Base-by-base conservation (phyloP, 1,284 basidiomycete species). In the Porogramme epimiltina region DNA sequence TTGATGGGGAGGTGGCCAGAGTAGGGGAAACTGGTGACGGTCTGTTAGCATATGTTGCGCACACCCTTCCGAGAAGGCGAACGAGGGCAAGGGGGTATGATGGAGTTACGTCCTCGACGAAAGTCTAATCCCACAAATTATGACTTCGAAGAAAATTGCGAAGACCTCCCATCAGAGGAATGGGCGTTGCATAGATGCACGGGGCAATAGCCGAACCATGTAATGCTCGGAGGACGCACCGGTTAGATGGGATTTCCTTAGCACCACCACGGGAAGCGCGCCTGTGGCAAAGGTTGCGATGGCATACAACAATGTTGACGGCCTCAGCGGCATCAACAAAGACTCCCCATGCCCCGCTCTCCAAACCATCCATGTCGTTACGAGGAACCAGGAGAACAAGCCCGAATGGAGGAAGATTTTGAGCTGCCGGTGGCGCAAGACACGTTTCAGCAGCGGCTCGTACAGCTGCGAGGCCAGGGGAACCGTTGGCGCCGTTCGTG, bases 401-500 rank as follows among this genome's bases (percentile, higher is more conserved):
- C 72, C 73, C 39, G 84, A 82, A 26, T 73, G 72, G 11, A 76
- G 64, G 52, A 88, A 79, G 37, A 84, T 75, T 53, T 69, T 71
- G 60, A 74, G 74, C 23, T 76, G 67, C 47, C 85, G 79, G 62
- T 81, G 79, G 48, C 73, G 76, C 49, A 88, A 72, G 10, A 82
- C 71, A 5, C 72, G 65, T 61, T 82, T 85, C 4, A 81, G 76
- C 26, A 80, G 74, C 11, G 85, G 84, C 55, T 87, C 82, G 60
- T 81, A 88, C 1, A 72, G 67, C 58, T 80, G 74, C 5, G 74
- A 63, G 4, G 82, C 65, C 2, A 78, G 69, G 4, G 80, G 79
- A 11, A 84, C 67, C 9, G 72, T 66, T 0, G 77, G 76, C 4
- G 79, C 69, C 0, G 78, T 66, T 42, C 78, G 76, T 9, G 74